A percentile compares a stretch with the other conserved stretches of the same genome.
These are phyloP conservation scores for Clarkia xantiana DNA, from an alignment of 345 rosid genomes.

Conservation along the genomic window DNA sequence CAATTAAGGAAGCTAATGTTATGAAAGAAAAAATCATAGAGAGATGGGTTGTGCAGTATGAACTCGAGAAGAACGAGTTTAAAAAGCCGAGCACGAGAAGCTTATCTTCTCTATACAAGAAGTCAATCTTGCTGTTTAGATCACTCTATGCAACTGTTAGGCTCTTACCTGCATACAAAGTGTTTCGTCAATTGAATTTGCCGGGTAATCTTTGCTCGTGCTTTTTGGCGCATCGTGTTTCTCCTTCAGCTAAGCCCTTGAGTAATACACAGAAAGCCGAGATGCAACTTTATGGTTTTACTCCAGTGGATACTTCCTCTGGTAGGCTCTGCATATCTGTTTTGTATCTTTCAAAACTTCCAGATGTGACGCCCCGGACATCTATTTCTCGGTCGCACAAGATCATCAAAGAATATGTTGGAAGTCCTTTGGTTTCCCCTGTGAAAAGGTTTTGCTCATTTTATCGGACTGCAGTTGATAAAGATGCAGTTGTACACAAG, in stretches of 20 bases:
- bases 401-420: conserved; percentile 27
- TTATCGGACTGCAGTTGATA: neutral
- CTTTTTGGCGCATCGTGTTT: conserved; percentile 22
- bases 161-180: conserved; percentile 26
- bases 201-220: conserved; percentile 12
- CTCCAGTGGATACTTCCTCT: conserved; percentile 21
- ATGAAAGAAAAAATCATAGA: conserved; percentile 18
- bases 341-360: conserved; percentile 13
- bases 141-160: conserved; percentile 23
- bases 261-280: conserved; percentile 17
- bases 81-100: neutral
- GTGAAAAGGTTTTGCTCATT: conserved; percentile 1
- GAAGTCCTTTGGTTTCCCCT: conserved; percentile 23
- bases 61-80: conserved; percentile 10
- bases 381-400: conserved; percentile 17
- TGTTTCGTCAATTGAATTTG: conserved; percentile 18
- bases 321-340: conserved; percentile 31
- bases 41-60: conserved; percentile 30
- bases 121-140: conserved; percentile 21
- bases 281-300: conserved; percentile 21
- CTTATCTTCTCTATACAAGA: conserved; percentile 13
- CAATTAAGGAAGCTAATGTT: conserved; percentile 6
- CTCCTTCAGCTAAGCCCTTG: conserved; percentile 23
- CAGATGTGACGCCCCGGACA: conserved; percentile 11
- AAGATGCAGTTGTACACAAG: too few species aligned